These are phyloP conservation scores for Cyberlindnera amylophila DNA, from an alignment of 805 yeast species.

Conservation along the genomic window DNA sequence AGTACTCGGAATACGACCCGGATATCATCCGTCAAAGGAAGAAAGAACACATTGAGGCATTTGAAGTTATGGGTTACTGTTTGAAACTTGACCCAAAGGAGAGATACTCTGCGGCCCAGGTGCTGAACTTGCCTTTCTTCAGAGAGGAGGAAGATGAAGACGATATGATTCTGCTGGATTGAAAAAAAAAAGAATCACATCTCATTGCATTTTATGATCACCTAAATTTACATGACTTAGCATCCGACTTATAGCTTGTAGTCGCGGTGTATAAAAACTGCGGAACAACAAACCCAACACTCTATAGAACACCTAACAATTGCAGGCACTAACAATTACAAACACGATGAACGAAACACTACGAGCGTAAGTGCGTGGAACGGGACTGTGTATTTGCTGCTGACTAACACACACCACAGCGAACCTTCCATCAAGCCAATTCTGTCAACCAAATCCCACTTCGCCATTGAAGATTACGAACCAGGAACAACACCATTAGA, in stretches of 20 bases:
- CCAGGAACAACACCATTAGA: constrained; percentile 30
- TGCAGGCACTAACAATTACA: no score
- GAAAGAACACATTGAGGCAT: constrained; percentile 20
- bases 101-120: constrained; percentile 78
- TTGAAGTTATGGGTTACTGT: constrained; percentile 38
- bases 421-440: constrained; percentile 21
- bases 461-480: constrained; percentile 32
- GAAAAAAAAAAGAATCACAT: neutral
- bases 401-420: constrained; percentile 11
- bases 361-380: neutral
- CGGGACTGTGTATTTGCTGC: neutral
- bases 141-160: constrained; percentile 18
- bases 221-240: neutral
- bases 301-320: no score
- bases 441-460: constrained; percentile 31
- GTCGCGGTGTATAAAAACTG: no score
- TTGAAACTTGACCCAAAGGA: constrained; percentile 74
- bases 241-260: no score
- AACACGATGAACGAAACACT: neutral
- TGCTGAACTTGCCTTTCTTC: constrained; percentile 39
- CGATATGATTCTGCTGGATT: constrained; percentile 14
- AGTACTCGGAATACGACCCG: constrained; percentile 4
- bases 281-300: no score
- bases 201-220: neutral
- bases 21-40: constrained; percentile 8